These are phyloP conservation scores for Tetraselmis chui DNA, from an alignment of 139 green algal genomes.

Conservation along the genomic window DNA sequence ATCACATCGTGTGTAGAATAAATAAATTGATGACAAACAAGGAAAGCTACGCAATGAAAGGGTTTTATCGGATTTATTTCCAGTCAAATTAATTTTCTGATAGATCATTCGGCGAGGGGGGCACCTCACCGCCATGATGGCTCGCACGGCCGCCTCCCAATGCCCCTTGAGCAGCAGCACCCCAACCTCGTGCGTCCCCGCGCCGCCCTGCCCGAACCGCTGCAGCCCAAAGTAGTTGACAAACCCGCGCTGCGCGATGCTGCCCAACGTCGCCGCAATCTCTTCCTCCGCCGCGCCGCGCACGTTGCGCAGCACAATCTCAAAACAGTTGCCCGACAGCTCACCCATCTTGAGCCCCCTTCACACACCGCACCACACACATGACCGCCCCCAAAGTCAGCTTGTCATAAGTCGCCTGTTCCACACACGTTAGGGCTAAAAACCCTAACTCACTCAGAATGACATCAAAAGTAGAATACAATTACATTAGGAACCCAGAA, in stretches of 20 bases:
- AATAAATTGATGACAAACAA: too few species aligned
- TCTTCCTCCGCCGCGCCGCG: conserved; percentile 14
- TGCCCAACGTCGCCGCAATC: background rate
- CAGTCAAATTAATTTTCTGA: too few species aligned
- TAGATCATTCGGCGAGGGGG: background rate
- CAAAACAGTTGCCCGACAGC: conserved; percentile 76
- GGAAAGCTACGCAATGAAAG: too few species aligned
- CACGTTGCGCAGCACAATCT: conserved; percentile 58
- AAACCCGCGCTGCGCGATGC: conserved; percentile 59
- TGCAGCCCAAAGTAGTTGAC: conserved; percentile 96
- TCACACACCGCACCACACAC: too few species aligned
- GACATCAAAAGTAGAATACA: too few species aligned
- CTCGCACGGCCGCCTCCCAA: conserved; percentile 51
- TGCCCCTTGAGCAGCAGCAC: conserved; percentile 61
- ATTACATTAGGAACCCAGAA: too few species aligned
- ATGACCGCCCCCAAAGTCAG: too few species aligned
- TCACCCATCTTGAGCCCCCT: conserved; percentile 54
- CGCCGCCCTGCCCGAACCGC: conserved; percentile 74
- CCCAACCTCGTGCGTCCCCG: conserved; percentile 71
- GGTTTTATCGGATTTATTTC: too few species aligned
- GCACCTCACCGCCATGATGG: conserved; percentile 47
- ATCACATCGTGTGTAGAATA: too few species aligned
- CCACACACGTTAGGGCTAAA: too few species aligned
- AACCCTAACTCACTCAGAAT: too few species aligned
- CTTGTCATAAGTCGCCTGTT: too few species aligned